These are phyloP conservation scores for Aspergillus sclerotioniger DNA, from an alignment of 495 filamentous ascomycete genomes.

Conservation along the genomic window DNA sequence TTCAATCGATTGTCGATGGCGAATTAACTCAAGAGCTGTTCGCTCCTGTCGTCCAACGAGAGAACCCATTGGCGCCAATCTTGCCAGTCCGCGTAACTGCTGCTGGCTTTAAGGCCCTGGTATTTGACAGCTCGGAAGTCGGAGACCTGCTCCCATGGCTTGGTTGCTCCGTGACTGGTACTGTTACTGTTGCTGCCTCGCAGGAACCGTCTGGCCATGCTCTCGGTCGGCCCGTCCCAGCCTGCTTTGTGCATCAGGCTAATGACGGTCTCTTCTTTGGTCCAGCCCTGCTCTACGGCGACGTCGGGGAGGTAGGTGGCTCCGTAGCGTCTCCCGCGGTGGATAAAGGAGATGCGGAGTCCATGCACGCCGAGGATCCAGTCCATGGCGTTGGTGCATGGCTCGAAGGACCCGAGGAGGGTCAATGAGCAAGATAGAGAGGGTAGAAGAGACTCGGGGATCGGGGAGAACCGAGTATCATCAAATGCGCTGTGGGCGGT, in stretches of 20 bases:
- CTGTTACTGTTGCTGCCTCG: constrained; percentile 24
- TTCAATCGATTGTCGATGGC: background rate
- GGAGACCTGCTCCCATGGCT: constrained; percentile 67
- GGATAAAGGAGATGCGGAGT: constrained; percentile 69
- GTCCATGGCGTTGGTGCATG: constrained; percentile 69
- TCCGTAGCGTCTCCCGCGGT: constrained; percentile 58
- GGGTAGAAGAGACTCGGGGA: constrained; percentile 64
- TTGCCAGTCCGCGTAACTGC: constrained; percentile 71
- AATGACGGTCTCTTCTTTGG: constrained; percentile 84
- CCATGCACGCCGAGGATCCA: constrained; percentile 88
- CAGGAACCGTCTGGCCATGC: constrained; percentile 49
- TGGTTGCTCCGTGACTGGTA: constrained; percentile 11
- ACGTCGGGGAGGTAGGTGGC: constrained; percentile 94
- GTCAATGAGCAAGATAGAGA: constrained; percentile 69
- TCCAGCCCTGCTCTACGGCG: constrained; percentile 89
- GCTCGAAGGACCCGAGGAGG: constrained; percentile 73
- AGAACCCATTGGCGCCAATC: constrained; percentile 74
- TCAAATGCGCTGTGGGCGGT: constrained; percentile 65
- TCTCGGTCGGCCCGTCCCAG: constrained; percentile 54
- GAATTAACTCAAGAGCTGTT: constrained; percentile 13
- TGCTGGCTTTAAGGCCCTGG: constrained; percentile 69
- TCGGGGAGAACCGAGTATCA: constrained; percentile 80
- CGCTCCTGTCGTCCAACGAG: constrained; percentile 35
- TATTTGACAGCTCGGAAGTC: constrained; percentile 75
- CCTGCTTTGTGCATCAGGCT: constrained; percentile 94